Conservation (phyloP, 371 early-diverging fungal species). For the Mortierella sp. region DNA sequence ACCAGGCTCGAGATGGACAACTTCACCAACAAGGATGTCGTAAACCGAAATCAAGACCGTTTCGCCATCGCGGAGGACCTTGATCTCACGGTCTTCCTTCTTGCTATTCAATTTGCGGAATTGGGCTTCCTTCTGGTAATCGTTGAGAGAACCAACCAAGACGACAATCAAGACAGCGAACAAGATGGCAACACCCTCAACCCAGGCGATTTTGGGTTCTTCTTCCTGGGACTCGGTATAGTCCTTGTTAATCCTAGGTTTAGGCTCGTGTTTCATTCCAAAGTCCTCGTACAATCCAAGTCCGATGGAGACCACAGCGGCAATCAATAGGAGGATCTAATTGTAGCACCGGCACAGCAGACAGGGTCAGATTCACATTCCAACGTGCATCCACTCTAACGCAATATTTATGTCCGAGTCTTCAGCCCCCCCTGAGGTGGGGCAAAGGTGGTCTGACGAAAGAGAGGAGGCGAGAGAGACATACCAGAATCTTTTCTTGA, state of each 20-base stretch:
- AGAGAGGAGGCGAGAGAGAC: conserved; percentile 1
- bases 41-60: conserved; percentile 85
- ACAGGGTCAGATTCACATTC: background rate
- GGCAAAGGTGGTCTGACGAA: background rate
- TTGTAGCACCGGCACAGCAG: background rate
- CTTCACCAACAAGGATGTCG: conserved; percentile 88
- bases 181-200: conserved; percentile 82
- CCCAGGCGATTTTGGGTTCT: conserved; percentile 70
- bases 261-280: conserved; percentile 55
- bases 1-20: conserved; percentile 92
- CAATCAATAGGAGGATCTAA: conserved; percentile 78
- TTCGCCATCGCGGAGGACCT: conserved; percentile 77
- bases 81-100: conserved; percentile 80
- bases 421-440: background rate
- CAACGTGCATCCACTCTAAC: background rate
- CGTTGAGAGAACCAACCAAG: conserved; percentile 80
- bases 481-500: conserved; percentile 85
- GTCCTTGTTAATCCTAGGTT: conserved; percentile 30
- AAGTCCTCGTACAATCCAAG: conserved; percentile 88
- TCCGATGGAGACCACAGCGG: conserved; percentile 88
- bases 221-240: conserved; percentile 34
- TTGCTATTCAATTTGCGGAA: conserved; percentile 84
- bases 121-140: conserved; percentile 87
- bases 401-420: background rate
- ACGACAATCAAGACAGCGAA: conserved; percentile 87